Evolutionary conservation across 257 asterid species (phyloP).

Genomic region (Ballota nigra): DNA sequence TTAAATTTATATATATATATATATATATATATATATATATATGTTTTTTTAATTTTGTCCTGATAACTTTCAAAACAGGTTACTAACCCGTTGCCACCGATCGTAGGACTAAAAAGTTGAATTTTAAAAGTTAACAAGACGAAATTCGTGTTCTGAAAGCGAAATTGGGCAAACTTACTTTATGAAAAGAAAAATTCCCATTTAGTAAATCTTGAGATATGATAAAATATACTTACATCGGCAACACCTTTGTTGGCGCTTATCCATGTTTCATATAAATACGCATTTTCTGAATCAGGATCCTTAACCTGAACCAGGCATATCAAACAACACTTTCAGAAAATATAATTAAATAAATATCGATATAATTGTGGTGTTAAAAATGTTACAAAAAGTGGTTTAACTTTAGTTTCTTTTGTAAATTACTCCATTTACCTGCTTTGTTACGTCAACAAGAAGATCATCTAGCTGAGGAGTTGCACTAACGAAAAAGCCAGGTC

Average conservation of each 20-base stretch:
- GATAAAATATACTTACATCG: conserved; percentile 42
- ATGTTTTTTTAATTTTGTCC: too few species aligned
- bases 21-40: too few species aligned
- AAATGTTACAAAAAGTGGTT: neutral
- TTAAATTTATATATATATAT: too few species aligned
- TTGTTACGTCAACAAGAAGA: conserved; percentile 69
- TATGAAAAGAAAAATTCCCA: too few species aligned
- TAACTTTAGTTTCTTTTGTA: neutral
- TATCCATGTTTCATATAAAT: conserved; percentile 54
- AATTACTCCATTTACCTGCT: conserved; percentile 51
- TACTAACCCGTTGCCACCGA: too few species aligned
- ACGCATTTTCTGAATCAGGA: conserved; percentile 59
- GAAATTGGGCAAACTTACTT: too few species aligned
- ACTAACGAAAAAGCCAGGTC: conserved; percentile 79
- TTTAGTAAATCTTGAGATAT: neutral
- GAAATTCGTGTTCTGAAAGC: too few species aligned
- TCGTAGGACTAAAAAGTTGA: too few species aligned
- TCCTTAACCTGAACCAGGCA: conserved; percentile 65
- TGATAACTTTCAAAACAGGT: too few species aligned
- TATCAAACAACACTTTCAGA: conserved; percentile 14
- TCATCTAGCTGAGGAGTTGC: conserved; percentile 96
- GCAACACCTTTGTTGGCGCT: conserved; percentile 43
- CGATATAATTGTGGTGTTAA: neutral
- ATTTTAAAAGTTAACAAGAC: too few species aligned
- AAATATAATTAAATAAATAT: neutral